Conservation (phyloP, 2,329 filamentous ascomycete genomes). For the Trichoderma sp. region DNA sequence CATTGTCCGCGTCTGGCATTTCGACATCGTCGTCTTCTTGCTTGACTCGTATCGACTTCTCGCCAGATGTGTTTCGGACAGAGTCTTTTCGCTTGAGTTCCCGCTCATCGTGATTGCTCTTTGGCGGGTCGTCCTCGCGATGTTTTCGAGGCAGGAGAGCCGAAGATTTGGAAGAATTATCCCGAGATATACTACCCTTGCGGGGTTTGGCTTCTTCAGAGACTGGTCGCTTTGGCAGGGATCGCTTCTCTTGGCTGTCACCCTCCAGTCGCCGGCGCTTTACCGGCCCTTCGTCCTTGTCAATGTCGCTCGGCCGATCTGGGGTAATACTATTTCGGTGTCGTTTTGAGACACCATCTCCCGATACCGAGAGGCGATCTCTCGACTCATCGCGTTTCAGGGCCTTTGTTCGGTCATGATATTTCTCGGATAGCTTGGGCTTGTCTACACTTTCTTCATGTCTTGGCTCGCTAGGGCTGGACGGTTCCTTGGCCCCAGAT, state of each 20-base stretch:
- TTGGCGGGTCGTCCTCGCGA: slow-evolving; percentile 41
- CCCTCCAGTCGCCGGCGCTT: slow-evolving; percentile 59
- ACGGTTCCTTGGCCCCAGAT: slow-evolving; percentile 47
- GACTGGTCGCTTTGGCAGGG: slow-evolving; percentile 36
- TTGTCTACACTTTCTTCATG: slow-evolving; percentile 51
- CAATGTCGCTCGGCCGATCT: slow-evolving; percentile 48
- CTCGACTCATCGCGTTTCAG: slow-evolving; percentile 61
- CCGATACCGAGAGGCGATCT: slow-evolving; percentile 50
- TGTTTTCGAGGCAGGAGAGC: slow-evolving; percentile 37
- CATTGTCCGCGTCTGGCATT: slow-evolving; percentile 49
- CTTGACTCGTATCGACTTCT: slow-evolving; percentile 56
- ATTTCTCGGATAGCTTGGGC: slow-evolving; percentile 50
- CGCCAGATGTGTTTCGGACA: slow-evolving; percentile 40
- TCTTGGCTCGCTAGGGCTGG: slow-evolving; percentile 51
- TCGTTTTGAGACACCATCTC: slow-evolving; percentile 56
- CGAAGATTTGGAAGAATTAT: slow-evolving; percentile 36
- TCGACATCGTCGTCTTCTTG: slow-evolving; percentile 56
- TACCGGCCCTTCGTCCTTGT: slow-evolving; percentile 54
- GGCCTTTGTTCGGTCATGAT: slow-evolving; percentile 59
- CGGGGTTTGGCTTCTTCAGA: slow-evolving; percentile 48
- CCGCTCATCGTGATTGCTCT: slow-evolving; percentile 38
- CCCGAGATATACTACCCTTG: slow-evolving; percentile 44
- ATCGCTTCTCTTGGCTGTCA: slow-evolving; percentile 50
- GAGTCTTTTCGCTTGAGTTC: slow-evolving; percentile 43
- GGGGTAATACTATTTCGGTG: slow-evolving; percentile 60